Conservation (phyloP, 306 rosid genomes). For the Vicia villosa region DNA sequence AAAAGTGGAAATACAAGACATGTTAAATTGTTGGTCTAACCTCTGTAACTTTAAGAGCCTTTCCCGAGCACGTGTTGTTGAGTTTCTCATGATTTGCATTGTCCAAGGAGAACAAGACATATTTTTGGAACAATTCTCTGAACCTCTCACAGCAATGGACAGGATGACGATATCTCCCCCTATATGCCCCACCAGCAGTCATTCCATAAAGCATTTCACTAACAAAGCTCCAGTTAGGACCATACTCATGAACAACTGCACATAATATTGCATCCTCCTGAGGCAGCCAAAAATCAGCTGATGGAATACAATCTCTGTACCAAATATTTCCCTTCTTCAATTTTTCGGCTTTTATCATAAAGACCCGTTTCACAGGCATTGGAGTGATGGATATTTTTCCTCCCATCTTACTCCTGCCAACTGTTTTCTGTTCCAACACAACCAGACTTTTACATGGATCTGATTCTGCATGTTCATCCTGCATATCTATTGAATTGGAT, state of each 20-base stretch:
- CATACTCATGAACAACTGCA: slow-evolving; percentile 92
- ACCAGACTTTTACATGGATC: slow-evolving; percentile 52
- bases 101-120: slow-evolving; percentile 64
- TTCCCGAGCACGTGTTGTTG: slow-evolving; percentile 76
- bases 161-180: slow-evolving; percentile 96
- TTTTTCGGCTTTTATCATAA: slow-evolving; percentile 85
- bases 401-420: slow-evolving; percentile 77
- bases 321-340: slow-evolving; percentile 77
- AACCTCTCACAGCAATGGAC: slow-evolving; percentile 96
- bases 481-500: slow-evolving; percentile 55
- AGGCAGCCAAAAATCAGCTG: slow-evolving; percentile 88
- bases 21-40: slow-evolving; percentile 45
- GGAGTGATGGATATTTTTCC: slow-evolving; percentile 88
- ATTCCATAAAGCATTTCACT: slow-evolving; percentile 78
- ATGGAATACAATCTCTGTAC: slow-evolving; percentile 88
- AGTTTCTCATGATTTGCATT: slow-evolving; percentile 71
- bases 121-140: slow-evolving; percentile 83
- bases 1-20: slow-evolving; percentile 17
- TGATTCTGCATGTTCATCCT: slow-evolving; percentile 56
- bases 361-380: slow-evolving; percentile 83
- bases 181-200: slow-evolving; percentile 85
- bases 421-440: slow-evolving; percentile 69
- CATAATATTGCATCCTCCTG: slow-evolving; percentile 95
- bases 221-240: slow-evolving; percentile 89
- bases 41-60: slow-evolving; percentile 96